Conservation (phyloP, 495 filamentous ascomycete species). For the Penicillium coprophilum region DNA sequence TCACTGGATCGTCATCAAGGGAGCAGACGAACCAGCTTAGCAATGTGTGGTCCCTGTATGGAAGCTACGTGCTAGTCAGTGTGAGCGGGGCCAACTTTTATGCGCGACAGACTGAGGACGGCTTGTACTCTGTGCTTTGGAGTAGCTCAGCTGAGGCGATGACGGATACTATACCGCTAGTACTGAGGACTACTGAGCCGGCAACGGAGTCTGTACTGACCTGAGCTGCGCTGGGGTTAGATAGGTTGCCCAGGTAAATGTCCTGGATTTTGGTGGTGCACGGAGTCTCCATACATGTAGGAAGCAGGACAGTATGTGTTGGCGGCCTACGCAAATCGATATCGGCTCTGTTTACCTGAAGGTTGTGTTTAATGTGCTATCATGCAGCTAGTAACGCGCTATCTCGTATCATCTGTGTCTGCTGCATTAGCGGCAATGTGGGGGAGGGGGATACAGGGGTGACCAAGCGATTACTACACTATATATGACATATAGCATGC, state of each 20-base stretch:
- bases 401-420: not conserved
- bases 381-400: not conserved
- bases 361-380: not conserved
- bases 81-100: slow-evolving; percentile 19
- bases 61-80: slow-evolving; percentile 17
- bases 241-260: not conserved
- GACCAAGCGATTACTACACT: not conserved
- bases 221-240: not conserved
- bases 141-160: slow-evolving; percentile 11
- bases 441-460: too few species aligned
- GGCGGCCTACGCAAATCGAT: not conserved
- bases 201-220: slow-evolving; percentile 19
- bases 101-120: slow-evolving; percentile 8
- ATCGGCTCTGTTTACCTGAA: not conserved
- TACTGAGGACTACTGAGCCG: slow-evolving; percentile 17
- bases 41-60: slow-evolving; percentile 21
- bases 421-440: not conserved
- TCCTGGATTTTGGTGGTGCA: not conserved
- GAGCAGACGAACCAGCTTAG: slow-evolving; percentile 5
- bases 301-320: not conserved
- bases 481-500: not conserved
- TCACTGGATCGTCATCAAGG: not conserved
- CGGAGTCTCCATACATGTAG: not conserved
- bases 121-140: slow-evolving; percentile 18
- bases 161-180: slow-evolving; percentile 12